These are phyloP conservation scores for Globisporangium cylindrosporum DNA, from an alignment of 352 stramenopile genomes.

Conservation along the genomic window DNA sequence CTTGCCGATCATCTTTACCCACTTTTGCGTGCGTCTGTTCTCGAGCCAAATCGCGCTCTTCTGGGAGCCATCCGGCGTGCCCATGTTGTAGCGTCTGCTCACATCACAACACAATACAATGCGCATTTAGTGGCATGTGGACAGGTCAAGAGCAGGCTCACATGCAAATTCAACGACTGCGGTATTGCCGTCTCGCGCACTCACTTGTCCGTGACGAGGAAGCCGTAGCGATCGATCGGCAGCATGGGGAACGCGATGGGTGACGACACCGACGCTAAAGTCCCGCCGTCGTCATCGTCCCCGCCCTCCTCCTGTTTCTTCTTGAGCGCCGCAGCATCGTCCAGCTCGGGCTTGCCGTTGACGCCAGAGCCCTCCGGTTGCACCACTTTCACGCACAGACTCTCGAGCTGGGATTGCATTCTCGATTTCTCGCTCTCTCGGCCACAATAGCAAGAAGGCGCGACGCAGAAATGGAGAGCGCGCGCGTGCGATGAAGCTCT, in stretches of 20 bases:
- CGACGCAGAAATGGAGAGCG: not conserved
- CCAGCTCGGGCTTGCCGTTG: not conserved
- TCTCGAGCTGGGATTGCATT: slow-evolving; percentile 18
- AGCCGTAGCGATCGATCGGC: slow-evolving; percentile 69
- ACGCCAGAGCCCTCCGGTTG: slow-evolving; percentile 1
- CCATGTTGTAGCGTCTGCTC: slow-evolving; percentile 46
- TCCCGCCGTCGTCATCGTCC: not conserved
- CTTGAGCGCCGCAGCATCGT: slow-evolving; percentile 14
- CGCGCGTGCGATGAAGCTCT: not conserved
- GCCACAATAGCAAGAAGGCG: not conserved
- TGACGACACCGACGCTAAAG: slow-evolving; percentile 6
- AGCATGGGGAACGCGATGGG: slow-evolving; percentile 50
- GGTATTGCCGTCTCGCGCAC: slow-evolving; percentile 23
- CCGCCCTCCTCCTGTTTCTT: slow-evolving; percentile 19
- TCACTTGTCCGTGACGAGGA: slow-evolving; percentile 75
- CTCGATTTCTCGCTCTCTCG: not conserved
- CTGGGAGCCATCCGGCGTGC: slow-evolving; percentile 17
- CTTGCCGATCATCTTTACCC: slow-evolving; percentile 80
- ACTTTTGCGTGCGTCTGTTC: slow-evolving; percentile 75
- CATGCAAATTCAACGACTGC: not conserved
- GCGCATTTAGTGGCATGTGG: not conserved
- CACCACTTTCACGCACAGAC: slow-evolving; percentile 10
- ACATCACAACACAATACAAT: not conserved
- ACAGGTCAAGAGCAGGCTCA: not conserved
- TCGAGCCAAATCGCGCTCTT: slow-evolving; percentile 63